Evolutionary conservation across 768 basidiomycete genomes (phyloP), one percentile per base, ranked within the genome.

Genomic region (Arthromyces matolae): DNA sequence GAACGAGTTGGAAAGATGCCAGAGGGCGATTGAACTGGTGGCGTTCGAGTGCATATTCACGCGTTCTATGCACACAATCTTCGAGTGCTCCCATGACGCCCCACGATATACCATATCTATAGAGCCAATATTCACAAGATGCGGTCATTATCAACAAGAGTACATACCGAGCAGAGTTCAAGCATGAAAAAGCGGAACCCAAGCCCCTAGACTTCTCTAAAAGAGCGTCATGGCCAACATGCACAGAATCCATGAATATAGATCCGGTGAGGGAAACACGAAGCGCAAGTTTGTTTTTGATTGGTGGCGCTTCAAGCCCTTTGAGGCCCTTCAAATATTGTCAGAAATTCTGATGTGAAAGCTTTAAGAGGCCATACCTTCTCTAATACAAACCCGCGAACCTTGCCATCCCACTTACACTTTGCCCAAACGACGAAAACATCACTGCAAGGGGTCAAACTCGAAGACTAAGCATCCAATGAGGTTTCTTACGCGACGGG

Each of bases 11-110:
- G 81, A 95, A 98, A 5, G 88, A 87, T 2, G 91, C 94, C 3
- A 97, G 73, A 0, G 93, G 93, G 29, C 86, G 82, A 19, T 81
- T 75, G 71, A 98, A 98, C 66, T 98, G 95, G 38, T 84, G 79
- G 13, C 94, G 79, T 61, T 96, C 90, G 27, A 96, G 78, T 8
- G 92, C 88, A 62, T 98, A 97, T 9, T 76, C 75, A 18, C 89
- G 80, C 1, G 93, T 80, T 32, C 80, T 80, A 27, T 75, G 63
- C 33, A 97, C 76, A 60, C 92, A 96, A 57, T 96, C 91, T 64
- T 98, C 94, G 22, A 98, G 78, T 2, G 94, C 87, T 23, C 95
- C 95, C 81, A 98, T 94, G 1, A 89, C 87, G 44, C 94, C 94
- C 90, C 93, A 97, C 1, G 89, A 86, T 53, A 95, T 95, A 23